These are phyloP conservation scores for Skeletonema tropicum DNA, from an alignment of 108 stramenopile genomes.

Conservation along the genomic window DNA sequence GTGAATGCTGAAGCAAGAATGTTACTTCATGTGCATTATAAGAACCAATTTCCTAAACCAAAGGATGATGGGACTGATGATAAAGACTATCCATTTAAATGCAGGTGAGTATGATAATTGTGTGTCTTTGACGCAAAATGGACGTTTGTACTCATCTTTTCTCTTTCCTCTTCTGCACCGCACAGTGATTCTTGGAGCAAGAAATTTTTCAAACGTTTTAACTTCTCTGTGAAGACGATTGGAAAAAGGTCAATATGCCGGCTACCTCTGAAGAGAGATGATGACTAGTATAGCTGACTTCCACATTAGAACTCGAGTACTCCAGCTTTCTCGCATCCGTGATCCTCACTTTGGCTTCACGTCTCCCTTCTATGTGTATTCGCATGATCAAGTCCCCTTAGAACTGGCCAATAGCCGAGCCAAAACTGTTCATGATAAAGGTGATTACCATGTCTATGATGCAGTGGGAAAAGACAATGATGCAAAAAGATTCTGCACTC, in stretches of 20 bases:
- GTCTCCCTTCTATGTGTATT: background rate
- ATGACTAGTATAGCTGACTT: too few relatives aligned
- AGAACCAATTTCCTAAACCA: background rate
- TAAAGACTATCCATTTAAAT: background rate
- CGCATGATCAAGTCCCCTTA: background rate
- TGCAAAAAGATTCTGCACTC: constrained; percentile 5
- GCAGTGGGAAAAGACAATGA: background rate
- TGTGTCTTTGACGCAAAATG: too few relatives aligned
- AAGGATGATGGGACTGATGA: background rate
- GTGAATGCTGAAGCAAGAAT: background rate
- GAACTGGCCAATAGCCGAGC: background rate
- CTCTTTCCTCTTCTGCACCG: background rate
- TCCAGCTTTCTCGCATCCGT: background rate
- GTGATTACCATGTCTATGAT: background rate
- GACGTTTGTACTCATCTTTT: background rate
- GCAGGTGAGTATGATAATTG: background rate
- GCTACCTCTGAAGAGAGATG: background rate
- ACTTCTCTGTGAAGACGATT: background rate
- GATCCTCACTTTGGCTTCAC: background rate
- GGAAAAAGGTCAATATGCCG: background rate
- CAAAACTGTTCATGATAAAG: background rate
- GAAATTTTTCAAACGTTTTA: background rate
- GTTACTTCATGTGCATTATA: background rate
- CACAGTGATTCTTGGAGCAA: background rate
- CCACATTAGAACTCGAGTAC: background rate